Evolutionary conservation across 2,329 filamentous ascomycete species (phyloP).

Genomic region (Botrytis fragariae): DNA sequence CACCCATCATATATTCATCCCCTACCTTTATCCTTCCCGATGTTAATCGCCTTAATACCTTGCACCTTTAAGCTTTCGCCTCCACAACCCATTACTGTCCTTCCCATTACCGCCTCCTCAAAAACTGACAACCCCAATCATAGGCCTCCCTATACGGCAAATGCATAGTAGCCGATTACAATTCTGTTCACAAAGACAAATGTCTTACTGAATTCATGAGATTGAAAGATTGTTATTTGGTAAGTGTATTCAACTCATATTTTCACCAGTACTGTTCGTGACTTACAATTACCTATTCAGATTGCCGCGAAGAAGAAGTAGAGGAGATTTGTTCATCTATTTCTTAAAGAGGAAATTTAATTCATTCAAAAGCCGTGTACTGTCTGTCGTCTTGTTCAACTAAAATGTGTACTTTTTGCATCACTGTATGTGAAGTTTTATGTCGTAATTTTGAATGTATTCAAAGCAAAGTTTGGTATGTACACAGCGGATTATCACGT

Average conservation of each 20-base stretch:
- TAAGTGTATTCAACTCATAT: conserved; percentile 44
- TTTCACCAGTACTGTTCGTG: background rate
- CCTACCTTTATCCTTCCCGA: conserved; percentile 9
- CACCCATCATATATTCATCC: background rate
- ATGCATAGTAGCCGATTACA: conserved; percentile 88
- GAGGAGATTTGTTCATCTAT: background rate
- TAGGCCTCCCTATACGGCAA: conserved; percentile 85
- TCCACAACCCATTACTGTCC: background rate
- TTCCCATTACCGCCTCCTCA: background rate
- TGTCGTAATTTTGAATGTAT: background rate
- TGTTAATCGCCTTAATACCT: background rate
- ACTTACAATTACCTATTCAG: conserved; percentile 39
- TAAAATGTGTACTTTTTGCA: background rate
- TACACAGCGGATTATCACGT: background rate
- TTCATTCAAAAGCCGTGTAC: background rate
- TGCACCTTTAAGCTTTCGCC: background rate
- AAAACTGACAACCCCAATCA: background rate
- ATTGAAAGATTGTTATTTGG: conserved; percentile 84
- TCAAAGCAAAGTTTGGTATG: background rate
- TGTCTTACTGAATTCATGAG: conserved; percentile 81
- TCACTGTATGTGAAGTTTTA: background rate
- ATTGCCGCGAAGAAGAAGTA: conserved; percentile 51
- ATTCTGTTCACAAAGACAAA: conserved; percentile 85
- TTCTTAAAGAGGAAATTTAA: background rate
- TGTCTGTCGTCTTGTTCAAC: background rate